Percentiles rank a stretch among this genome's conserved stretches.
These are phyloP conservation scores for Trypanosomatidae sp. DNA, from an alignment of 208 protist genomes.

Conservation along the genomic window DNA sequence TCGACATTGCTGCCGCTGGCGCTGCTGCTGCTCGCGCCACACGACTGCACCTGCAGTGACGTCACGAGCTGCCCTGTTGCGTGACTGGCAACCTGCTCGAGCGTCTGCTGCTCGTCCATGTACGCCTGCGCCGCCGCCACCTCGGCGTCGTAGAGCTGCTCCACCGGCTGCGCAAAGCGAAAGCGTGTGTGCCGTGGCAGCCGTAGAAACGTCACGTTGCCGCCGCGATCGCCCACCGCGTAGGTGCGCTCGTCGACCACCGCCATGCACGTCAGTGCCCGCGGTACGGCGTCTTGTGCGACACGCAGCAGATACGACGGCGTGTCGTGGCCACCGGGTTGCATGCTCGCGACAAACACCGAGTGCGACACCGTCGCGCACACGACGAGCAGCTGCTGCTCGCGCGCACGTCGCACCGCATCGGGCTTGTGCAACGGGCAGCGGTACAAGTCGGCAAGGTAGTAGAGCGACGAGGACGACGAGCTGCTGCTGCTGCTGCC, in stretches of 20 bases:
- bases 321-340: slow-evolving; percentile 12
- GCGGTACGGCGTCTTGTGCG: slow-evolving; percentile 45
- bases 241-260: slow-evolving; percentile 58
- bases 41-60: too few relatives aligned
- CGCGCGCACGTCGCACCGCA: slow-evolving; percentile 12
- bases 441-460: slow-evolving; percentile 34
- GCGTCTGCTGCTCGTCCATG: slow-evolving; percentile 24
- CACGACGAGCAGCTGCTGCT: slow-evolving; percentile 53
- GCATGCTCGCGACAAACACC: slow-evolving; percentile 50
- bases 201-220: slow-evolving; percentile 48
- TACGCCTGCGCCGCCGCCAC: slow-evolving; percentile 23
- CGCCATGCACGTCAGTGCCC: slow-evolving; percentile 33
- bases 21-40: slow-evolving; percentile 15
- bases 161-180: slow-evolving; percentile 38
- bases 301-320: slow-evolving; percentile 55
- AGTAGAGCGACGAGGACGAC: slow-evolving; percentile 5
- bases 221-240: slow-evolving; percentile 59
- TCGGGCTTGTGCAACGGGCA: slow-evolving; percentile 17
- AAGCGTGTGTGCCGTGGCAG: slow-evolving; percentile 33
- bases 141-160: slow-evolving; percentile 35
- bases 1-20: slow-evolving; percentile 33
- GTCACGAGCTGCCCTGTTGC: slow-evolving; percentile 55
- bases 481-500: too few relatives aligned
- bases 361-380: slow-evolving; percentile 55
- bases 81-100: slow-evolving; percentile 55